phyloP scores from a whole-genome alignment of 2,329 filamentous ascomycete species.

The Trichoderma sp. region DNA sequence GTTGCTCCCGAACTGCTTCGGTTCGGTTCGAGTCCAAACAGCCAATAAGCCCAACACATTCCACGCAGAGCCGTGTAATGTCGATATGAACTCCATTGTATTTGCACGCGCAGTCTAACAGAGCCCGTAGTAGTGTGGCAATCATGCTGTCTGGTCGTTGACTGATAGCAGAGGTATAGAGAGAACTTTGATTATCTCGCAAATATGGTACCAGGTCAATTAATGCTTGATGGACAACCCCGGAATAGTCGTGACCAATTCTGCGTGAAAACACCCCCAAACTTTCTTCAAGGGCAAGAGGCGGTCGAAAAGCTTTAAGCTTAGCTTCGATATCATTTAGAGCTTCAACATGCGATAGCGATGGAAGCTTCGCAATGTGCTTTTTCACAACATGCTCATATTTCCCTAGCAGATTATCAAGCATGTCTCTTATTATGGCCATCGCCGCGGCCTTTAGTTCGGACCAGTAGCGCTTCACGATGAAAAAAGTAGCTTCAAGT shows the following conservation, averaged over 20 bases:
- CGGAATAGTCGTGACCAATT: constrained; percentile 77
- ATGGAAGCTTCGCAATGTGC: constrained; percentile 74
- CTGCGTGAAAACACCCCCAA: constrained; percentile 71
- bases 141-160: constrained; percentile 80
- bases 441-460: constrained; percentile 61
- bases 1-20: constrained; percentile 73
- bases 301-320: constrained; percentile 61
- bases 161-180: constrained; percentile 76
- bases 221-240: constrained; percentile 79
- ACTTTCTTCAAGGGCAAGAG: constrained; percentile 48
- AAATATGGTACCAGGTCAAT: constrained; percentile 74
- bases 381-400: constrained; percentile 60
- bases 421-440: constrained; percentile 57
- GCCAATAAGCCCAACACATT: constrained; percentile 83
- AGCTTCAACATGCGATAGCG: constrained; percentile 66
- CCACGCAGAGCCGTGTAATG: constrained; percentile 71
- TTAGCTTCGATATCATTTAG: constrained; percentile 66
- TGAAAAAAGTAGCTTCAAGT: constrained; percentile 84
- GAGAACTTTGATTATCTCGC: constrained; percentile 66
- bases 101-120: constrained; percentile 82
- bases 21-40: constrained; percentile 89
- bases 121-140: constrained; percentile 65
- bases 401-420: constrained; percentile 63
- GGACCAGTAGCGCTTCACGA: constrained; percentile 79
- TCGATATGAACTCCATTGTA: constrained; percentile 67